Conservation (phyloP, 495 filamentous ascomycete genomes). For the Aspergillus heteromorphus region DNA sequence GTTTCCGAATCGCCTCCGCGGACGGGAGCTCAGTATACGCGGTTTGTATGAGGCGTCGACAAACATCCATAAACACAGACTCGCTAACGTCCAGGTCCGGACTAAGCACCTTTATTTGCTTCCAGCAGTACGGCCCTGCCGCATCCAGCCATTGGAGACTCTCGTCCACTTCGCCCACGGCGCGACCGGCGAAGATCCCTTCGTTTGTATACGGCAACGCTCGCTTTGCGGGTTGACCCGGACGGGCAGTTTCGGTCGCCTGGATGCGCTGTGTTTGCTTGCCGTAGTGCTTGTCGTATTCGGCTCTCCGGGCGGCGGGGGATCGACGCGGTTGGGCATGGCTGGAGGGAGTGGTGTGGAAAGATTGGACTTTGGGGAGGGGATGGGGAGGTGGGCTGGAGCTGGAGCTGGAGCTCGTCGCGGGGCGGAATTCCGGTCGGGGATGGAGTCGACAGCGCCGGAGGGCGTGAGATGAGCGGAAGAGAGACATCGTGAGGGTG, state of each 20-base stretch:
- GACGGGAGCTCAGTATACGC: conserved; percentile 9
- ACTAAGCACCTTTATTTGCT: too few species aligned
- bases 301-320: background rate
- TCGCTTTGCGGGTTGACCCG: too few species aligned
- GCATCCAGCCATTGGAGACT: background rate
- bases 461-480: conserved; percentile 16
- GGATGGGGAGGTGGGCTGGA: background rate
- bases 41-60: conserved; percentile 11
- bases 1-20: conserved; percentile 10
- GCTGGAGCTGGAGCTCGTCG: conserved; percentile 4
- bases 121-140: too few species aligned
- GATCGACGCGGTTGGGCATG: conserved; percentile 5
- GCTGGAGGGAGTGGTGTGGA: conserved; percentile 16
- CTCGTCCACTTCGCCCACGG: too few species aligned
- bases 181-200: too few species aligned
- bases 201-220: too few species aligned
- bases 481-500: conserved; percentile 1
- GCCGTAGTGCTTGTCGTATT: too few species aligned
- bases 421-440: background rate
- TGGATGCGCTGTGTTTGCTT: too few species aligned
- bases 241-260: too few species aligned
- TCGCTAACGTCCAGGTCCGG: too few species aligned
- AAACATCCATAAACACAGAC: conserved; percentile 22
- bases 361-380: conserved; percentile 6
- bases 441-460: conserved; percentile 4